Evolutionary conservation across 2,329 filamentous ascomycete genomes (phyloP), one percentile per base, ranked within the genome.

Genomic region (Colletotrichum lindemuthianum): DNA sequence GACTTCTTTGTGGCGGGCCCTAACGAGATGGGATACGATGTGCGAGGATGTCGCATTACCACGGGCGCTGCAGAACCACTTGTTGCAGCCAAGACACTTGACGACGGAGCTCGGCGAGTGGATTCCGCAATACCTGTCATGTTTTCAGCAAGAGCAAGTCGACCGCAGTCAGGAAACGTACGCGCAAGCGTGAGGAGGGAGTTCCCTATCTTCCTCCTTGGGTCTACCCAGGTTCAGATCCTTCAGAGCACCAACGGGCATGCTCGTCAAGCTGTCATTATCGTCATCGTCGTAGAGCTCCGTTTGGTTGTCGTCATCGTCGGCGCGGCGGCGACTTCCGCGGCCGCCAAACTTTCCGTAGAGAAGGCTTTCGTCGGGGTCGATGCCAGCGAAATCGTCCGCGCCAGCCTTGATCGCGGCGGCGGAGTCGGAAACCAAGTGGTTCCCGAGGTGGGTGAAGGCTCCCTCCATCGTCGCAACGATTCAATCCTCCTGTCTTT

Each of bases 61-160:
- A 73, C 95, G 92, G 65, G 95, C 94, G 78, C 94, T 98, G 81
- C 96, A 99, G 77, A 99, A 99, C 96, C 96, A 99, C 77, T 98
- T 99, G 82, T 88, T 95, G 83, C 96, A 99, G 66, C 90, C 87
- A 66, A 99, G 85, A 75, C 96, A 99, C 81, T 97, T 98, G 72
- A 99, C 96, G 61, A 99, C 96, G 69, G 92, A 96, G 75, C 91
- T 91, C 2, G 96, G 91, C 63, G 96, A 97, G 81, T 99, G 96
- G 69, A 99, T 99, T 65, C 96, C 96, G 76, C 96, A 99, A 78
- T 97, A 97, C 43, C 93, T 96, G 24, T 8, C 11, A 12, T 37
- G 40, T 6, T 36, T 37, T 60, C 36, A 57, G 56, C 36, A 2
- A 2, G 15, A 36, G 37, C n/a, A 58, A 24, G 12, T 32, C 37